A percentile compares a stretch with the other conserved stretches of the same genome.
Conservation (phyloP, 768 basidiomycete genomes). For the Suillus ampliporus region DNA sequence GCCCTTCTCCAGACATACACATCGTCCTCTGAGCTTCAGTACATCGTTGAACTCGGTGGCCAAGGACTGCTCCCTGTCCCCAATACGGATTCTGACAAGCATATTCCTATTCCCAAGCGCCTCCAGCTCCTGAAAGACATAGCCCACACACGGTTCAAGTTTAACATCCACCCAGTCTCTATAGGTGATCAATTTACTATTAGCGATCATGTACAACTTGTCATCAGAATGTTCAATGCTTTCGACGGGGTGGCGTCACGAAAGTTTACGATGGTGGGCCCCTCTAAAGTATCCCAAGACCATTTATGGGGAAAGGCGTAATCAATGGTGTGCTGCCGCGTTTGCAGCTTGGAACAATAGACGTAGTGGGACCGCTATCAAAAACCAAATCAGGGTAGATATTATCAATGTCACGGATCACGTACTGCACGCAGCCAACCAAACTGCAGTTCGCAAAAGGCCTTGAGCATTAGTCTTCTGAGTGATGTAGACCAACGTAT, state of each 20-base stretch:
- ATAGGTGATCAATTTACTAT: no score
- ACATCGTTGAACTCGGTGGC: constrained; percentile 4
- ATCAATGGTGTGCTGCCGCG: background rate
- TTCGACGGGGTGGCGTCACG: no score
- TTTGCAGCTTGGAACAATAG: background rate
- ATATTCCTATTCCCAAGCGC: background rate
- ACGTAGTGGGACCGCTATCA: background rate
- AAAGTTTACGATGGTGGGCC: no score
- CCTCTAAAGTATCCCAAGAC: no score
- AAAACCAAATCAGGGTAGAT: background rate
- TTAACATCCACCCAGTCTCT: no score
- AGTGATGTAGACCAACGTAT: constrained; percentile 7
- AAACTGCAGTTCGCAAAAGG: background rate
- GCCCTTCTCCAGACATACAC: no score
- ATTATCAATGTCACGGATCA: background rate
- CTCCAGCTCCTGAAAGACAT: background rate
- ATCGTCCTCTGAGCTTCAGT: constrained; percentile 5
- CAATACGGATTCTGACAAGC: background rate
- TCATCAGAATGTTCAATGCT: no score
- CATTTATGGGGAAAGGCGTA: no score
- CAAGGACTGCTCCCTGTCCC: background rate
- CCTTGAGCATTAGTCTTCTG: constrained; percentile 1
- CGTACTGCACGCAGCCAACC: background rate
- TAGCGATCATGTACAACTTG: no score
- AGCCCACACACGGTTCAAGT: no score